Percentiles rank a stretch among this genome's conserved stretches.
Conservation (phyloP, 2,329 filamentous ascomycete genomes). For the Venturia aucupariae region DNA sequence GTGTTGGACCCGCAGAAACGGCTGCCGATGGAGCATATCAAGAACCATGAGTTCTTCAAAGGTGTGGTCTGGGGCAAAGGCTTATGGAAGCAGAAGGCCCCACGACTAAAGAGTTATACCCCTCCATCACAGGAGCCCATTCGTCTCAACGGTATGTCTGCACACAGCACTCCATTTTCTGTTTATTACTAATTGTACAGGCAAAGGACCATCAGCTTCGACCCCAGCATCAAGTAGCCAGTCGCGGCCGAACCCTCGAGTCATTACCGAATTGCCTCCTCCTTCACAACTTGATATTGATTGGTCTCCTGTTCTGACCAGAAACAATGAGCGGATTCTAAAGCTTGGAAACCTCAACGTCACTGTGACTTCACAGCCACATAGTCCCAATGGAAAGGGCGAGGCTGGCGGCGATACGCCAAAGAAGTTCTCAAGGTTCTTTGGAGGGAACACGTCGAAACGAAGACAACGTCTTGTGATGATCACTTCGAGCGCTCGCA, state of each 20-base stretch:
- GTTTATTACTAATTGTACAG: constrained; percentile 11
- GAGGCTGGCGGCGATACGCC: constrained; percentile 48
- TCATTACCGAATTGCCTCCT: constrained; percentile 93
- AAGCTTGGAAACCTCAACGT: constrained; percentile 90
- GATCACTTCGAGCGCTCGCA: constrained; percentile 82
- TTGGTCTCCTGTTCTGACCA: constrained; percentile 91
- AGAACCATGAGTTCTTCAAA: constrained; percentile 91
- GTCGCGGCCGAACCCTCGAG: constrained; percentile 56
- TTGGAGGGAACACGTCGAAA: constrained; percentile 82
- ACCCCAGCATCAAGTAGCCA: constrained; percentile 17
- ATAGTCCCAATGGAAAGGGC: constrained; percentile 56
- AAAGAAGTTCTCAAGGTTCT: constrained; percentile 88
- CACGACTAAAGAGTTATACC: constrained; percentile 73
- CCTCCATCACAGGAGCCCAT: constrained; percentile 65
- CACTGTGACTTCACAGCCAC: constrained; percentile 64
- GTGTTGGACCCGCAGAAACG: constrained; percentile 79
- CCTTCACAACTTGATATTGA: constrained; percentile 95
- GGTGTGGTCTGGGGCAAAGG: constrained; percentile 74
- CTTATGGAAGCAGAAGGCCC: constrained; percentile 84
- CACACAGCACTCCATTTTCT: background rate
- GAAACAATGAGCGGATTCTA: constrained; percentile 84
- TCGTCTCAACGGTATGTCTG: constrained; percentile 33
- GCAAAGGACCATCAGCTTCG: constrained; percentile 12
- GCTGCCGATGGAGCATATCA: constrained; percentile 89
- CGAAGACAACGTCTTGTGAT: constrained; percentile 89